Conservation (phyloP, 2,329 filamentous ascomycete species). For the Fusarium coicis region DNA sequence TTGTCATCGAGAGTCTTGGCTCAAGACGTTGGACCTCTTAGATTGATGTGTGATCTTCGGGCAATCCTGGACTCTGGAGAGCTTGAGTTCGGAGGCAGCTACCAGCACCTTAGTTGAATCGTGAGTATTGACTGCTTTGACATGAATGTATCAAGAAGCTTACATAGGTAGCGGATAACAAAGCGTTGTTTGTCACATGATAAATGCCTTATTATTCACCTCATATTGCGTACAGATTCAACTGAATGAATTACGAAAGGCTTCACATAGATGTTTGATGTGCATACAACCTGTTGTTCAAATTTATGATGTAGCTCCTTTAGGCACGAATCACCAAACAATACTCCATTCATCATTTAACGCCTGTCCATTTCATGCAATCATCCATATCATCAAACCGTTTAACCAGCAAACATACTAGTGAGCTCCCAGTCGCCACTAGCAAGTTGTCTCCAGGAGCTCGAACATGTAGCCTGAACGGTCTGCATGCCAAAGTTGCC, state of each 20-base stretch:
- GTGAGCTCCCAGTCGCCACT: conserved; percentile 45
- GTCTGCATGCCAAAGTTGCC: conserved; percentile 40
- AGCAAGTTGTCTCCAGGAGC: conserved; percentile 44
- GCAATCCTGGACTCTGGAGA: background rate
- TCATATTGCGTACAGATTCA: background rate
- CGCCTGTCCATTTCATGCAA: conserved; percentile 24
- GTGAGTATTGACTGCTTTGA: background rate
- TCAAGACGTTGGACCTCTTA: background rate
- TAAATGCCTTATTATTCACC: background rate
- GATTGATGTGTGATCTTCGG: background rate
- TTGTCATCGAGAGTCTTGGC: background rate
- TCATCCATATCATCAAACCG: conserved; percentile 3
- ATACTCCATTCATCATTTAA: conserved; percentile 34
- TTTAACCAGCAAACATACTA: conserved; percentile 43
- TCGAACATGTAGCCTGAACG: conserved; percentile 41
- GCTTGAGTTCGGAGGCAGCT: background rate
- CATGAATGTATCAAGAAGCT: background rate
- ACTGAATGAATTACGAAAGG: background rate
- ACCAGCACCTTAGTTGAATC: background rate
- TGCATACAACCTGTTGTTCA: background rate
- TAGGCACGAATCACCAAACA: conserved; percentile 16
- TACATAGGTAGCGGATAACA: background rate
- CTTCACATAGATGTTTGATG: background rate
- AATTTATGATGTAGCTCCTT: conserved; percentile 13
- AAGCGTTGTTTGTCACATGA: background rate